Conservation (phyloP, 192 early-diverging fungal genomes). For the Funneliformis mosseae region DNA sequence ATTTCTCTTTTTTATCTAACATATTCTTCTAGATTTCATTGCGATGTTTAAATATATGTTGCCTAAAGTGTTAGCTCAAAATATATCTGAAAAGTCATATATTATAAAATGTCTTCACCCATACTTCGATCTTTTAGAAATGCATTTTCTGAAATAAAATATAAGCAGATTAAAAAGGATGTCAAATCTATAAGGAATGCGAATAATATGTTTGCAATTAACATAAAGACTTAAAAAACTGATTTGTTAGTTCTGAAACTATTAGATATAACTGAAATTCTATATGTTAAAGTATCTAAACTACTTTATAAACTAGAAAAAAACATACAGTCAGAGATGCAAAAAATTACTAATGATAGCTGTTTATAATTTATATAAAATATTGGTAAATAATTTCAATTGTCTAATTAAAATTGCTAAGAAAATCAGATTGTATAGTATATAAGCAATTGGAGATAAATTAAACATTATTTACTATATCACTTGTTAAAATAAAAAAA, state of each 20-base stretch:
- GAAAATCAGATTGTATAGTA: slow-evolving; percentile 25
- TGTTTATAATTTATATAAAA: slow-evolving; percentile 20
- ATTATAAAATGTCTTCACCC: slow-evolving; percentile 13
- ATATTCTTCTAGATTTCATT: too few species aligned
- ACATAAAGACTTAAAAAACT: background rate
- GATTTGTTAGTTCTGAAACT: slow-evolving; percentile 19
- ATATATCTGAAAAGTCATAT: slow-evolving; percentile 9
- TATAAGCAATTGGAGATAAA: slow-evolving; percentile 16
- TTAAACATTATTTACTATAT: slow-evolving; percentile 29
- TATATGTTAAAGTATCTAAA: slow-evolving; percentile 17
- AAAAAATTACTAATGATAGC: slow-evolving; percentile 22
- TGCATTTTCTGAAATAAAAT: slow-evolving; percentile 25
- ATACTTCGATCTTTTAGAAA: slow-evolving; percentile 9
- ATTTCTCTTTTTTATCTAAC: too few species aligned
- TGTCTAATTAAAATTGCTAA: slow-evolving; percentile 21
- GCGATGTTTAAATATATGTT: too few species aligned
- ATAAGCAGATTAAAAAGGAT: slow-evolving; percentile 16
- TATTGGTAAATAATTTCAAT: slow-evolving; percentile 2
- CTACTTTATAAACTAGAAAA: slow-evolving; percentile 8
- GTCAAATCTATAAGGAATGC: background rate
- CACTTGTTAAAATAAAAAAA: slow-evolving; percentile 10
- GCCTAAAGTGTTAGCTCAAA: background rate
- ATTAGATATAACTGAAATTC: background rate
- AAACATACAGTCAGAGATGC: slow-evolving; percentile 22
- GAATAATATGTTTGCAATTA: too few species aligned